Base-by-base conservation (phyloP, 1,284 basidiomycete genomes). In the Trichosporon sp. region DNA sequence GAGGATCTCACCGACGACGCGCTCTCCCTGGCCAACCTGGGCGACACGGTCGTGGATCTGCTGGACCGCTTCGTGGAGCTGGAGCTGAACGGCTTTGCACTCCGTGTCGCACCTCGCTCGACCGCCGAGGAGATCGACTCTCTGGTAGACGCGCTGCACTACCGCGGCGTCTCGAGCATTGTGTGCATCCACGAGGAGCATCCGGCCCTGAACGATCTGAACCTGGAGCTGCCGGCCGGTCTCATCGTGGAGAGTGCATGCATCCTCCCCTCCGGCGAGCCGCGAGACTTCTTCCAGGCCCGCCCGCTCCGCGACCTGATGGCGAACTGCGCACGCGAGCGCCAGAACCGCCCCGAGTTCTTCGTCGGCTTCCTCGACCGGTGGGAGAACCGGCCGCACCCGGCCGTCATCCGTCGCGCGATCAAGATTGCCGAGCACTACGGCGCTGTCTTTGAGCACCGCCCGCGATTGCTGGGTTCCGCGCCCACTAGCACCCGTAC, bases 171-270 rank as follows among this genome's bases (percentile, higher is more conserved):
- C 21, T 56, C 65, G 14, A 63, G 59, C 59, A 63, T 63, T 16
- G 59, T 63, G 32, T 46, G 40, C 61, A 68, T 70, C 40, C 46
- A 66, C 69, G 26, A 61, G 65, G 54, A 65, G 31, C 31, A 19
- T 14, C 46, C 65, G 4, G 35, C 19, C 6, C 43, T 68, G 11
- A 46, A 56, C 32, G 63, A 69, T 8, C 69, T 76, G 32, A 35
- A 65, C 46, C 46, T 72, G 11, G 3, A 59, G 1, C 11, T 10
- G 0, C 66, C 68, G 0, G 37, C 68, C 1, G 71, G 71, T 7
- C 37, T 72, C 26, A 72, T 72, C 37, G 64, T 72, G n/a, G 61
- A 69, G n/a, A 69, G 67, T 19, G 71, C 68, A 7, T 66, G 59
- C 46, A 72, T 72, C 12, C 64, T 72, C 7, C 48, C 59, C 4